Evolutionary conservation across 768 basidiomycete species (phyloP).

Genomic region (Mycena epipterygia): DNA sequence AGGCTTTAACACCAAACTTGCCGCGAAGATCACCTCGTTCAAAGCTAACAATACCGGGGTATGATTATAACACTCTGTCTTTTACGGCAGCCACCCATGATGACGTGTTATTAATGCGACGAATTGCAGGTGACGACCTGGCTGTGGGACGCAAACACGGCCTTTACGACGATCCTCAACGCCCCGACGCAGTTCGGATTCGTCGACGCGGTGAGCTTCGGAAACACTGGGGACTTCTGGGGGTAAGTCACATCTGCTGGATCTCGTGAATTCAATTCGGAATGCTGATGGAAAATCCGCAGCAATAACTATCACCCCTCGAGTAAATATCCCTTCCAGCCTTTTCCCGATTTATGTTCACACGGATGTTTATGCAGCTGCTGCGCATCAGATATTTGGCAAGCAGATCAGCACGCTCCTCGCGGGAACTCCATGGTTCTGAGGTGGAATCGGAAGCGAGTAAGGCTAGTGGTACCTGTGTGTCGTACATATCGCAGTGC

Average conservation of each 20-base stretch:
- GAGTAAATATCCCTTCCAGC: background rate
- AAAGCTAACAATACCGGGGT: constrained; percentile 61
- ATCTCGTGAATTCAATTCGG: background rate
- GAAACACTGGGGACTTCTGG: constrained; percentile 63
- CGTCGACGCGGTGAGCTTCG: constrained; percentile 61
- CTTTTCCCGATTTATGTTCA: background rate
- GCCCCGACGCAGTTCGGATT: constrained; percentile 65
- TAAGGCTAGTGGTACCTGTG: too few species aligned
- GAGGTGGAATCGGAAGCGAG: too few species aligned
- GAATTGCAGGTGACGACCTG: constrained; percentile 60
- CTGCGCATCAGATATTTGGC: constrained; percentile 29
- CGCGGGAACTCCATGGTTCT: constrained; percentile 27
- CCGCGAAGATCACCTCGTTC: constrained; percentile 55
- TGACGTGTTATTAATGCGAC: background rate
- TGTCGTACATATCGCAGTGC: too few species aligned
- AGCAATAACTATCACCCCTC: constrained; percentile 58
- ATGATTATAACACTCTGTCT: constrained; percentile 33
- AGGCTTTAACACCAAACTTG: constrained; percentile 66
- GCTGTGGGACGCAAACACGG: constrained; percentile 64
- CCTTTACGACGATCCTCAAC: constrained; percentile 65
- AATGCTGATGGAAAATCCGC: background rate
- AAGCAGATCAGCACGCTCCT: constrained; percentile 20
- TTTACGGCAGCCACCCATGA: background rate
- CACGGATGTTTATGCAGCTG: background rate
- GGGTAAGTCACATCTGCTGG: constrained; percentile 52